Percentiles rank a stretch among this genome's conserved stretches.
These are phyloP conservation scores for Chlorella sp. DNA, from an alignment of 139 green algal genomes.

Conservation along the genomic window DNA sequence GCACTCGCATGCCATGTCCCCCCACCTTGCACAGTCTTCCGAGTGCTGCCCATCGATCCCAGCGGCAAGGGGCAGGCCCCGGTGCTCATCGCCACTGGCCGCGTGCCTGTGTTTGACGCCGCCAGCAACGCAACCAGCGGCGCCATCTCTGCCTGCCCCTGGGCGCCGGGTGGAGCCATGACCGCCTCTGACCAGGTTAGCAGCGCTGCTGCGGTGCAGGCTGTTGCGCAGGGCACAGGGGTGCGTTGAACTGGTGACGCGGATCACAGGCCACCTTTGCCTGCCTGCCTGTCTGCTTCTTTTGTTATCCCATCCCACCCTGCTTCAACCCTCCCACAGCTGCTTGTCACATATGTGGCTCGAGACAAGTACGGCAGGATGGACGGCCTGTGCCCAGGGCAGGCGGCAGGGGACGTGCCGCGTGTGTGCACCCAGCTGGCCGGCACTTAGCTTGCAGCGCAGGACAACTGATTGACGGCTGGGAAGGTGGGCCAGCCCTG, in stretches of 20 bases:
- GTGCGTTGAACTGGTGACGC: no score
- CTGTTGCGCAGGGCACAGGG: no score
- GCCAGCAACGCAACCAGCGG: conserved; percentile 4
- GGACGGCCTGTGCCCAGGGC: conserved; percentile 33
- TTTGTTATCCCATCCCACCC: not conserved
- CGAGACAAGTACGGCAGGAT: conserved; percentile 31
- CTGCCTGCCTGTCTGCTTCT: not conserved
- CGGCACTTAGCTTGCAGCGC: not conserved
- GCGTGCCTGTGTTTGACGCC: conserved; percentile 40
- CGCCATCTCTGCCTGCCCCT: conserved; percentile 1
- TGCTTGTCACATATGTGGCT: conserved; percentile 23
- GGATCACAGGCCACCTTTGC: no score
- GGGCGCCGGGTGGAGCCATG: conserved; percentile 20
- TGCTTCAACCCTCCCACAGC: not conserved
- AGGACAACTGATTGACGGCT: no score
- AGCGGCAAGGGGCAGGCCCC: conserved; percentile 18
- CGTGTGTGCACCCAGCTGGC: conserved; percentile 14
- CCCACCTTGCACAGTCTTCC: no score
- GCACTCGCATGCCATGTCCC: no score
- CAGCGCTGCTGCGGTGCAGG: no score
- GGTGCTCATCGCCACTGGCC: conserved; percentile 40
- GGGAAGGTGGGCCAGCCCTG: no score
- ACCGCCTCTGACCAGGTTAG: conserved; percentile 3
- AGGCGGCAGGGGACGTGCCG: not conserved
- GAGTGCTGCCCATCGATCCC: conserved; percentile 20